These are phyloP conservation scores for Apiospora phragmitis DNA, from an alignment of 2,329 filamentous ascomycete genomes.

Conservation along the genomic window DNA sequence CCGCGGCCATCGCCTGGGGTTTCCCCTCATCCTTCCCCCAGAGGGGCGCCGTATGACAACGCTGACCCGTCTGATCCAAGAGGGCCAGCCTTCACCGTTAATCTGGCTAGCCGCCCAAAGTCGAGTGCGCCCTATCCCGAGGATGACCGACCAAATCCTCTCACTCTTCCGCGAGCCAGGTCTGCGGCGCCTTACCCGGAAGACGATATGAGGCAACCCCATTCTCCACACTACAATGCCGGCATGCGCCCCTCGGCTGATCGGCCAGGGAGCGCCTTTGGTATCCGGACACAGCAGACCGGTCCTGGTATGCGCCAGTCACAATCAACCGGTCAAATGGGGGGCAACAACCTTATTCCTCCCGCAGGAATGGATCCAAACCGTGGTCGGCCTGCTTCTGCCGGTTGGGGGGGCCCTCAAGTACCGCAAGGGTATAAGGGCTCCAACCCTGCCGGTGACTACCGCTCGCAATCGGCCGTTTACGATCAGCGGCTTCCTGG, in stretches of 20 bases:
- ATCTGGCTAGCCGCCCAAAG: constrained; percentile 50
- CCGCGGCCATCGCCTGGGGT: constrained; percentile 31
- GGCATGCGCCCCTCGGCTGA: constrained; percentile 52
- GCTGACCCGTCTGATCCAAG: constrained; percentile 50
- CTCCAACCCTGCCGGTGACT: not conserved
- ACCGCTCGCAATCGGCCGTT: not conserved
- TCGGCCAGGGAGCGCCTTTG: constrained; percentile 53
- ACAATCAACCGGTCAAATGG: constrained; percentile 36
- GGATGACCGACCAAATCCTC: constrained; percentile 61
- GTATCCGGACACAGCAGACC: constrained; percentile 47
- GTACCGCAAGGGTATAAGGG: constrained; percentile 33
- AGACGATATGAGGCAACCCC: constrained; percentile 43
- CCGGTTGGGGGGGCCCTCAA: constrained; percentile 47
- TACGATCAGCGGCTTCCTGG: constrained; percentile 21
- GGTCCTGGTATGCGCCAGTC: constrained; percentile 40
- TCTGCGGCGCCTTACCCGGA: constrained; percentile 55
- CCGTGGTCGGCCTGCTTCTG: constrained; percentile 44
- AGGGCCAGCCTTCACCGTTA: constrained; percentile 53
- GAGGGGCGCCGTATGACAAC: constrained; percentile 40
- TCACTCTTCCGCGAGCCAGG: constrained; percentile 43
- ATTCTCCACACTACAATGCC: constrained; percentile 44
- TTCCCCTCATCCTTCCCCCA: constrained; percentile 32
- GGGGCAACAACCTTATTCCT: constrained; percentile 43
- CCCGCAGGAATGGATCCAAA: constrained; percentile 40
- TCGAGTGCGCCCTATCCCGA: constrained; percentile 70